phyloP scores from a whole-genome alignment of 176 grass and related monocot species.

The Carex cristatella region DNA sequence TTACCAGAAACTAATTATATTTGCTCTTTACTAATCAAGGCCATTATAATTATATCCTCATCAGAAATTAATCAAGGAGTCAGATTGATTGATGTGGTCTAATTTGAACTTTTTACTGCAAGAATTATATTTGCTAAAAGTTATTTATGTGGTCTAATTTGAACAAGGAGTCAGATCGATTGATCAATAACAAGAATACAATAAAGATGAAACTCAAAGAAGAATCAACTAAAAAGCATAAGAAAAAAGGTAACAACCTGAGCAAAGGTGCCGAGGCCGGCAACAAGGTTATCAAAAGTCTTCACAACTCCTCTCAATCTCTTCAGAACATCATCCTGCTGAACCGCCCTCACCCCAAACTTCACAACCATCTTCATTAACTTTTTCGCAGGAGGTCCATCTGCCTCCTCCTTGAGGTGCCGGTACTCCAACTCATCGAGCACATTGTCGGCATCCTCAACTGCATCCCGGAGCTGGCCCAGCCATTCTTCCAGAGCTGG shows the following conservation, averaged over 20 bases:
- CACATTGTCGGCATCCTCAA: constrained; percentile 10
- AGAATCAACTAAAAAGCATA: background rate
- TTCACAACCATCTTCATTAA: background rate
- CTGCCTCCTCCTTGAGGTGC: background rate
- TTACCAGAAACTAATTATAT: too few relatives aligned
- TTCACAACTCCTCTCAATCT: constrained; percentile 7
- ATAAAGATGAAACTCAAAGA: background rate
- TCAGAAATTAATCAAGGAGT: too few relatives aligned
- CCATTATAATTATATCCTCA: too few relatives aligned
- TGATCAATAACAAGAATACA: background rate
- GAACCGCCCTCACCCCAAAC: background rate
- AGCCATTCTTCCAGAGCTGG: constrained; percentile 15
- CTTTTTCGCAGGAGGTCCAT: too few relatives aligned
- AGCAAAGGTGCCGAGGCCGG: background rate
- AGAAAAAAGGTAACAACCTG: background rate
- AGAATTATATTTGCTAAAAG: too few relatives aligned
- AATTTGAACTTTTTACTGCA: too few relatives aligned
- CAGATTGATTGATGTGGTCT: too few relatives aligned
- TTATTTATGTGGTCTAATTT: too few relatives aligned
- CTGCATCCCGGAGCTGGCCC: background rate
- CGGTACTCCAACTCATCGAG: constrained; percentile 25
- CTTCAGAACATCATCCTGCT: background rate
- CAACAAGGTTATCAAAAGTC: background rate
- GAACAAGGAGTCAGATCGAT: too few relatives aligned
- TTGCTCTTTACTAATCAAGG: too few relatives aligned